phyloP scores from a whole-genome alignment of 2,329 filamentous ascomycete species.

The Elsinoe perseae region DNA sequence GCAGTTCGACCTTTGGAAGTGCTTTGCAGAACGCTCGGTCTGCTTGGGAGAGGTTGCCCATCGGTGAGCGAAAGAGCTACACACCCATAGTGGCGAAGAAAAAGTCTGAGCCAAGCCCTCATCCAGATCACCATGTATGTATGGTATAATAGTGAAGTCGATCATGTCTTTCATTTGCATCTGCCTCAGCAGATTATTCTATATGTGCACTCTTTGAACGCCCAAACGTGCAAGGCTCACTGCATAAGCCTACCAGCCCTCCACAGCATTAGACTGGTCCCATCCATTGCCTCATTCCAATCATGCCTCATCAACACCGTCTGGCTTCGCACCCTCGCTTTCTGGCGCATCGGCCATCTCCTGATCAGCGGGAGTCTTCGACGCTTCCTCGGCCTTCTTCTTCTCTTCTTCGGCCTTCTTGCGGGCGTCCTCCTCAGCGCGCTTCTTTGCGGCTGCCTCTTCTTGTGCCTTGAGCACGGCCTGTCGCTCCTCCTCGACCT shows the following conservation, averaged over 20 bases:
- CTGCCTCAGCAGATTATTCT: conserved; percentile 14
- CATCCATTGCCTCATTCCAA: not conserved
- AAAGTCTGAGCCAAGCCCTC: not conserved
- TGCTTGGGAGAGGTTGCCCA: not conserved
- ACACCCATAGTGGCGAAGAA: not conserved
- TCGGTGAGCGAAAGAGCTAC: not conserved
- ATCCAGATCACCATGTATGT: too few species aligned
- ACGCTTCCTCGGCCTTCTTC: conserved; percentile 43
- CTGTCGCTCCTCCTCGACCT: conserved; percentile 78
- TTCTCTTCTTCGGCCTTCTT: conserved; percentile 65
- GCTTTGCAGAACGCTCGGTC: conserved; percentile 27
- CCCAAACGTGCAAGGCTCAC: conserved; percentile 9
- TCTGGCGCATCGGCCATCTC: conserved; percentile 57
- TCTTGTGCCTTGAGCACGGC: conserved; percentile 61
- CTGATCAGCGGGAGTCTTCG: conserved; percentile 35
- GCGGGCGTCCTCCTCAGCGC: conserved; percentile 63
- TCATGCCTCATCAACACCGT: conserved; percentile 12
- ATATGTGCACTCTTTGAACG: conserved; percentile 12
- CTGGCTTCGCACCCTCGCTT: conserved; percentile 21
- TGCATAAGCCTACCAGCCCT: conserved; percentile 7
- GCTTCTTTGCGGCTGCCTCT: conserved; percentile 54
- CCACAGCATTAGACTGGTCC: not conserved
- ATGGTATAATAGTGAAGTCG: not conserved
- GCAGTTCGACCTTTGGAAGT: conserved; percentile 52
- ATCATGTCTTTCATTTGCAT: conserved; percentile 15